phyloP scores from a whole-genome alignment of 495 filamentous ascomycete species.

The Neurospora sp. region DNA sequence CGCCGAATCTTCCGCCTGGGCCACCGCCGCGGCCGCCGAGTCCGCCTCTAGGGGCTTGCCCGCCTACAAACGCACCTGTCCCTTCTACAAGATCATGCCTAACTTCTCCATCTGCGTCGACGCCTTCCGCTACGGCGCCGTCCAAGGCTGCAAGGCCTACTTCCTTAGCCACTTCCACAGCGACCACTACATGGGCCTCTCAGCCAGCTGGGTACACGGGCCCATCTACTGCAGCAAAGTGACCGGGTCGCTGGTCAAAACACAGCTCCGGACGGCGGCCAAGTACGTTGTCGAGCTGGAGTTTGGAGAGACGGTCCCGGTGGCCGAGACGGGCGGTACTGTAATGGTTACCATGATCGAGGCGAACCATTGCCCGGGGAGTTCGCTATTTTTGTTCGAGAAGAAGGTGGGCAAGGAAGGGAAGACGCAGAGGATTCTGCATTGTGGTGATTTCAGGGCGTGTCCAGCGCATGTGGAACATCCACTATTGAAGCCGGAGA shows the following conservation, averaged over 20 bases:
- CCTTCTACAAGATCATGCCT: constrained; percentile 96
- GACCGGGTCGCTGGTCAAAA: constrained; percentile 80
- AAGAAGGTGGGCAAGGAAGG: constrained; percentile 51
- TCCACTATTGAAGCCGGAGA: constrained; percentile 66
- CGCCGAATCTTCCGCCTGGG: constrained; percentile 86
- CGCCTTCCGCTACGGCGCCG: constrained; percentile 89
- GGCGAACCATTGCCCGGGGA: constrained; percentile 95
- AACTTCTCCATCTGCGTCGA: constrained; percentile 89
- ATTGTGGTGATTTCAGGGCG: constrained; percentile 94
- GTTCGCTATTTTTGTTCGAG: constrained; percentile 88
- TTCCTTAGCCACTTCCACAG: constrained; percentile 98
- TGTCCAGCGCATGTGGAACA: constrained; percentile 80
- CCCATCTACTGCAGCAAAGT: constrained; percentile 94
- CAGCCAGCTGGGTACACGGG: constrained; percentile 79
- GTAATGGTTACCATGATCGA: constrained; percentile 88
- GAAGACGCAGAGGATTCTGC: constrained; percentile 66
- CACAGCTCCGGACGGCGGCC: constrained; percentile 74
- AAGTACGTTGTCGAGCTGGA: constrained; percentile 79
- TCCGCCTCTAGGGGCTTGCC: constrained; percentile 74
- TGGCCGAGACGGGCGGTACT: constrained; percentile 62
- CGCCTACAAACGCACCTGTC: constrained; percentile 80
- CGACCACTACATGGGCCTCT: constrained; percentile 92
- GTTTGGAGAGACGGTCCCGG: constrained; percentile 71
- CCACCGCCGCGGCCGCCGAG: constrained; percentile 72
- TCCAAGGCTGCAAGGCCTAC: constrained; percentile 87